Evolutionary conservation across 2,329 filamentous ascomycete species (phyloP).

Genomic region (Zymoseptoria passerinii): DNA sequence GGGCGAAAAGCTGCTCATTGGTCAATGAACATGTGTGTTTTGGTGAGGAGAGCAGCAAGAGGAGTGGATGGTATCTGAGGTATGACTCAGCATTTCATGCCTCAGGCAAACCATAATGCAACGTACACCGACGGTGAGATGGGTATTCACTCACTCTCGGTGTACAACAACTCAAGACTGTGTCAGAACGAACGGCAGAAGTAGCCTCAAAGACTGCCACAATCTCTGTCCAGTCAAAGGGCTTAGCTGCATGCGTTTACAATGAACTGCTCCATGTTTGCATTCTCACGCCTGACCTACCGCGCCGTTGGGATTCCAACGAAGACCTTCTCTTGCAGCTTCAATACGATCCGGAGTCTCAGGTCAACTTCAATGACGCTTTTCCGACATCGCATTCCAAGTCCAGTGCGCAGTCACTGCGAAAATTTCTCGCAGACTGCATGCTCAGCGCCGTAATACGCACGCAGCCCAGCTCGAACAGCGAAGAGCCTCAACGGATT

Average conservation of each 20-base stretch:
- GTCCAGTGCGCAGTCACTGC: neutral
- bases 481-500: neutral
- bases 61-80: too few species aligned
- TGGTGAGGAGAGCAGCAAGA: too few species aligned
- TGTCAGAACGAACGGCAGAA: too few species aligned
- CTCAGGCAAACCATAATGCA: neutral
- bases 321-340: neutral
- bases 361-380: neutral
- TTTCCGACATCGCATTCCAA: slow-evolving; percentile 1
- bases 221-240: too few species aligned
- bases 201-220: too few species aligned
- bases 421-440: neutral
- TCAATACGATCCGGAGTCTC: slow-evolving; percentile 1
- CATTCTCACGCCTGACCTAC: neutral
- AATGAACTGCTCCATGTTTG: neutral
- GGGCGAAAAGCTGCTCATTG: too few species aligned
- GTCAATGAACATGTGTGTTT: too few species aligned
- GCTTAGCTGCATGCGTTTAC: too few species aligned
- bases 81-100: neutral
- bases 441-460: neutral
- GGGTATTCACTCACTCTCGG: too few species aligned
- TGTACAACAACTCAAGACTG: too few species aligned
- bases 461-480: neutral
- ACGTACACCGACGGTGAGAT: neutral
- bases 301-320: slow-evolving; percentile 1